Base-by-base conservation (phyloP, 2,329 filamentous ascomycete genomes). In the Penicillium freii region DNA sequence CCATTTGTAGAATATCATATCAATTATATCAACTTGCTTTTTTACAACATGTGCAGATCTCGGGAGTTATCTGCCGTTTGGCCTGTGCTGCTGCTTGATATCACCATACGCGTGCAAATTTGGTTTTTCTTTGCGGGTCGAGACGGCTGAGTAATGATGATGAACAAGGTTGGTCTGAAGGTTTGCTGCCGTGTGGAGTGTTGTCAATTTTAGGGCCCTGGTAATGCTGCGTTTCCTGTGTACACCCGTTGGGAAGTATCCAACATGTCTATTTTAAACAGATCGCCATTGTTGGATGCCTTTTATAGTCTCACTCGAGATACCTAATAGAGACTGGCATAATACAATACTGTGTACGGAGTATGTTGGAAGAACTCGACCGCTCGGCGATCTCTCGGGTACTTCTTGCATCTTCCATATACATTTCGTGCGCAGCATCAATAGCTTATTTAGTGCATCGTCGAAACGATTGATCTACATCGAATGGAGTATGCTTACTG, bases 1-100 rank as follows among this genome's bases (percentile, higher is more conserved):
- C 54, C 43, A 57, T 52, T 59, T 58, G 56, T 42, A 57, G 52
- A 58, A 58, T 49, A 59, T 56, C 11, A 27, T 27, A 11, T 19
- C 27, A 39, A 54, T 48, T 34, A 47, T 45, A 55, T 27, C 6
- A 17, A 34, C 31, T 13, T 15, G 31, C 31, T 15, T 33, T 33
- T 33, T 33, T 33, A 33, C 31, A 33, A 33, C 11, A 33, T 33
- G 1, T 27, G 25, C 25, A 25, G 15, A 27, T 17, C 15, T n/a
- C 42, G 23, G 42, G 42, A 29, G 17, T 44, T 19, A 27, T 23
- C 34, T 48, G 25, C 38, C 38, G 31, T 31, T 45, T 34, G 47
- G 47, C 40, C 47, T 45, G 40, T 56, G 54, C 53, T 36, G 39
- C 17, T 44, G 38, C n/a, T 56, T 42, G 31, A n/a, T 36, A 47